A percentile compares a stretch with the other conserved stretches of the same genome.
Conservation (phyloP, 345 rosid species). For the Sonneratia caseolaris region DNA sequence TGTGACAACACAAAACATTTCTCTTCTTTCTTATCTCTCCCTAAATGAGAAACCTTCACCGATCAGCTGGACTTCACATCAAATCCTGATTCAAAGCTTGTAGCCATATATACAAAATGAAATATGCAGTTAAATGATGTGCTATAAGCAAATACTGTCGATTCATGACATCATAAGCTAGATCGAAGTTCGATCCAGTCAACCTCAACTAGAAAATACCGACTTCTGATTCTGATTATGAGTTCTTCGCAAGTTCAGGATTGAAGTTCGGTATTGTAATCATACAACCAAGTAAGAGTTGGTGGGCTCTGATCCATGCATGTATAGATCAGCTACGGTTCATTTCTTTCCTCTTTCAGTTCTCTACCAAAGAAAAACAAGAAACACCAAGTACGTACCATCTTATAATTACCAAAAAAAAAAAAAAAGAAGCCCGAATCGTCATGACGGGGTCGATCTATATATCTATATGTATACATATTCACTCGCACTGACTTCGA, state of each 20-base stretch:
- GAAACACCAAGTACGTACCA: not conserved
- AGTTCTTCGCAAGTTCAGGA: not conserved
- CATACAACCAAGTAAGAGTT: not conserved
- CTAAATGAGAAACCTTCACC: not conserved
- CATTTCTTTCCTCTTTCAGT: too few species aligned
- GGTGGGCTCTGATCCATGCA: not conserved
- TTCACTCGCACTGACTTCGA: not conserved
- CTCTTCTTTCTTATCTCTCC: not conserved
- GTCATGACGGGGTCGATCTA: too few species aligned
- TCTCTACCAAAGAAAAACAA: not conserved
- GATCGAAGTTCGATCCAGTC: not conserved
- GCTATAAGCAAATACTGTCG: too few species aligned
- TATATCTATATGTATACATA: not conserved
- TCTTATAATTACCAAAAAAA: too few species aligned
- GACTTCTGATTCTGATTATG: too few species aligned
- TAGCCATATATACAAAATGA: too few species aligned
- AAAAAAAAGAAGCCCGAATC: too few species aligned
- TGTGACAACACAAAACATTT: slow-evolving; percentile 6
- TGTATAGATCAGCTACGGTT: not conserved
- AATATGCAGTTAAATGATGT: too few species aligned
- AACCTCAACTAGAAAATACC: too few species aligned
- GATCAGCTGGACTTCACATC: too few species aligned
- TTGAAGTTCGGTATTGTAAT: not conserved
- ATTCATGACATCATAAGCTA: too few species aligned
- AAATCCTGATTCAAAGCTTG: too few species aligned